Conservation (phyloP, 2,329 filamentous ascomycete genomes). For the Penicillium sp. region DNA sequence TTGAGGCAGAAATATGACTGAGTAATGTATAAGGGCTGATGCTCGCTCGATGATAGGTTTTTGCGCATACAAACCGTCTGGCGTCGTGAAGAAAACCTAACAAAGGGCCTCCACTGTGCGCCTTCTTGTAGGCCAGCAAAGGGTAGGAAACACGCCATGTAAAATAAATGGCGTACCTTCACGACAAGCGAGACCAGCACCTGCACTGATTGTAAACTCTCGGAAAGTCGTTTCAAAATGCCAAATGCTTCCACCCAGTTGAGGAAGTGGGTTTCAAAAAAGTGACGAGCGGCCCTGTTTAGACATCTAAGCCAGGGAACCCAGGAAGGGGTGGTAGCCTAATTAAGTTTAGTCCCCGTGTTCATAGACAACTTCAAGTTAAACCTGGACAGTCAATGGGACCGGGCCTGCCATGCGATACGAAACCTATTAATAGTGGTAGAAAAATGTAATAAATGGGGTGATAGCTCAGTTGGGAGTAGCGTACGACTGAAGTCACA, state of each 20-base stretch:
- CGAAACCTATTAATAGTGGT: too few species aligned
- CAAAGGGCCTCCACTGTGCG: too few species aligned
- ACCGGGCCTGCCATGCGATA: too few species aligned
- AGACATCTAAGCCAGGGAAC: too few species aligned
- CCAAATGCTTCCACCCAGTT: background rate
- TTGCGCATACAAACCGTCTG: background rate
- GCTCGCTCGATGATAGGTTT: background rate
- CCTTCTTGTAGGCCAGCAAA: too few species aligned
- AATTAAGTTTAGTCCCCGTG: too few species aligned
- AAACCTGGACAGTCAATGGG: too few species aligned
- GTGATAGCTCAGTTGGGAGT: conserved; percentile 5
- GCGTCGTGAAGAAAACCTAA: background rate
- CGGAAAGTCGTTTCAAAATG: background rate
- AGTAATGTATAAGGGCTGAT: background rate
- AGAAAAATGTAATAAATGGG: background rate
- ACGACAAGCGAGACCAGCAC: background rate
- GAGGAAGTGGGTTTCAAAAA: background rate
- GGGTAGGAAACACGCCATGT: background rate
- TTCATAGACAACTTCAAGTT: too few species aligned
- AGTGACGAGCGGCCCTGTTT: too few species aligned
- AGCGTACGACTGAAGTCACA: conserved; percentile 1
- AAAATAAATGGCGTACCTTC: background rate
- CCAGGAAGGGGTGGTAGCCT: too few species aligned
- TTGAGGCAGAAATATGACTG: background rate
- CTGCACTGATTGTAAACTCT: background rate